A percentile compares a stretch with the other conserved stretches of the same genome.
phyloP scores from a whole-genome alignment of 1,284 basidiomycete genomes.

The Leccinum colubrinum region DNA sequence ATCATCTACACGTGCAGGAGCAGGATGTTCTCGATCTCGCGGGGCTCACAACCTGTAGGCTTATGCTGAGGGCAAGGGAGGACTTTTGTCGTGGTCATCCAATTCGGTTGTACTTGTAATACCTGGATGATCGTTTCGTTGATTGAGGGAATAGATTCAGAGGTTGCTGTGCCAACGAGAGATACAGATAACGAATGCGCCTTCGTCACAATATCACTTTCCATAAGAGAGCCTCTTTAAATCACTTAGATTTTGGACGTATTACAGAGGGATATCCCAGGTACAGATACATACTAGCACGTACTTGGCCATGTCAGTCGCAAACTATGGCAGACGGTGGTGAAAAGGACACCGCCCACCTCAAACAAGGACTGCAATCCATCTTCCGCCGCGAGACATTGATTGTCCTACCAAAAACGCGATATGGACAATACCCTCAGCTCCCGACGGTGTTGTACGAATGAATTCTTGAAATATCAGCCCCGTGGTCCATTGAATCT shows the following conservation, averaged over 20 bases:
- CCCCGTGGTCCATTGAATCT: not conserved
- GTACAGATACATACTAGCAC: not conserved
- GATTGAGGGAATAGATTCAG: slow-evolving; percentile 34
- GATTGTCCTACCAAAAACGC: slow-evolving; percentile 2
- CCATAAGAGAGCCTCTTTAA: slow-evolving; percentile 19
- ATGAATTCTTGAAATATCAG: not conserved
- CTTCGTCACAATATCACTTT: slow-evolving; percentile 31
- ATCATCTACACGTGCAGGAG: slow-evolving; percentile 58
- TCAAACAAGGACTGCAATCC: slow-evolving; percentile 66
- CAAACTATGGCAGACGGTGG: slow-evolving; percentile 70
- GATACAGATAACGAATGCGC: slow-evolving; percentile 48
- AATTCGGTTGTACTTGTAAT: not conserved
- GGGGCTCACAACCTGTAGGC: slow-evolving; percentile 46
- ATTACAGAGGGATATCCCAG: not conserved
- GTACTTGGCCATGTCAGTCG: slow-evolving; percentile 47
- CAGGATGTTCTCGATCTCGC: slow-evolving; percentile 53
- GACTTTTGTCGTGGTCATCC: slow-evolving; percentile 55
- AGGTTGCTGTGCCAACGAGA: slow-evolving; percentile 54
- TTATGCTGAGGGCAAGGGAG: slow-evolving; percentile 41
- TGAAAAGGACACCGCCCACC: slow-evolving; percentile 50
- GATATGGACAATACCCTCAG: slow-evolving; percentile 9
- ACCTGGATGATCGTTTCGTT: not conserved
- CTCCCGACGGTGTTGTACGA: slow-evolving; percentile 13
- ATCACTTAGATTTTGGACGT: not conserved
- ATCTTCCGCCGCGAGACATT: slow-evolving; percentile 33